Base-by-base conservation (phyloP, 345 rosid genomes). In the Aurinia saxatilis region DNA sequence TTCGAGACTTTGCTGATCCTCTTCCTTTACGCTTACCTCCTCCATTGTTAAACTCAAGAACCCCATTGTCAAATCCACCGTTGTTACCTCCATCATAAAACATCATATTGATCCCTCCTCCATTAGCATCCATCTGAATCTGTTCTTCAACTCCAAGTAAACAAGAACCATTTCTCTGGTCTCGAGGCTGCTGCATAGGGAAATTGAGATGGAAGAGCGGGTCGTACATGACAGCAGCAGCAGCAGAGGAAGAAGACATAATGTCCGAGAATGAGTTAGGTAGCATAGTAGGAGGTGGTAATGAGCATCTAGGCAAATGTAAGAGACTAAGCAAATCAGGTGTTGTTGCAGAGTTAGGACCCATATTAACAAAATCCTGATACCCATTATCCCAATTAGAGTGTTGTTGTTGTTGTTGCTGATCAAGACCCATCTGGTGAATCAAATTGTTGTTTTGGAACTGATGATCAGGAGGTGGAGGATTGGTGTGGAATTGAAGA, bases 291-390 rank as follows among this genome's bases (percentile, higher is more conserved):
- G 50, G 55, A 58, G 77, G 66, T 17, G 81, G 63, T 12, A 71
- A 52, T 19, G 83, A 73, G 61, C 78, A 74, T 71, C 80, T 67
- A 45, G 84, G 80, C 15, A 84, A 72, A 41, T 77, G 80, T 59
- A 82, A 64, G 57, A 86, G 91, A 65, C 77, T 82, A 50, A 84
- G 86, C 45, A 89, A 87, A 64, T 84, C 90, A 16, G 89, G 81
- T 2, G 81, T 76, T 45, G 77, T 53, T 30, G 73, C 55, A 51
- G 80, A 29, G 66, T 66, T 72, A 4, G 55, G 67, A 33, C 37
- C 72, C 63, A 52, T 25, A 31, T 57, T 62, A 6, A 51, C 60
- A 12, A 73, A 65, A 37, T 68, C 71, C 37, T 68, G 73, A 50
- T 68, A 56, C 14, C 46, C 21, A 53, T 64, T 19, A n/a, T 75